Evolutionary conservation across 208 protist species (phyloP), one percentile per base, ranked within the genome.

Genomic region (Wallacemonas sp.): DNA sequence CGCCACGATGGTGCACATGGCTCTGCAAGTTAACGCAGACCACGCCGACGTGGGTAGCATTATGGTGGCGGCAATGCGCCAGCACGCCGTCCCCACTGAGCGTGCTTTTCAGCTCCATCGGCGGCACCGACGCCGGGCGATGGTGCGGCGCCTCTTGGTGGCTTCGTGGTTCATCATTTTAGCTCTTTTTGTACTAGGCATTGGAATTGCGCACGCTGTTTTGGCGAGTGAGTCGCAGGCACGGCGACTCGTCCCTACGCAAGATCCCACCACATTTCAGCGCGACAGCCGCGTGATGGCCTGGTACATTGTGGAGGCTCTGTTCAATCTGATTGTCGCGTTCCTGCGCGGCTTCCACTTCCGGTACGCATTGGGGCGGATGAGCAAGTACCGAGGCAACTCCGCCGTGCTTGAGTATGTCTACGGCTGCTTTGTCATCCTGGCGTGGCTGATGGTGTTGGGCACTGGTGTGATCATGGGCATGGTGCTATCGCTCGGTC

Each of bases 41-140:
- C 42, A 71, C 60, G 68, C 68, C 30, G 76, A 81, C 58, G 67
- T 81, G 8, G 76, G 76, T 38, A 78, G 71, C 63, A 57, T 81
- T 34, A 55, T 69, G 24, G 71, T 81, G 19, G 54, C 71, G 30
- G 61, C 71, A 2, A 44, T 81, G n/a, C 69, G 58, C 17, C 44
- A 53, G 36, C 39, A 78, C 67, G 45, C 76, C 19, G 19, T 74
- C n/a, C 30, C 70, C 22, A 48, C 52, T 12, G 24, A 42, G 36
- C 45, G 62, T 29, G 76, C 76, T 46, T 19, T 58, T 36, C n/a
- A 8, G 55, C 50, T 52, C 38, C 72, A 63, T 48, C 27, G 12
- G 13, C 42, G 26, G 9, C 63, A 65, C 58, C 42, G 53, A 19
- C 65, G 62, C 34, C 52, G 46, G 27, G 50, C 65, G 27, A 33